Conservation (phyloP, 2,329 filamentous ascomycete genomes). For the Colletotrichum abscissum region DNA sequence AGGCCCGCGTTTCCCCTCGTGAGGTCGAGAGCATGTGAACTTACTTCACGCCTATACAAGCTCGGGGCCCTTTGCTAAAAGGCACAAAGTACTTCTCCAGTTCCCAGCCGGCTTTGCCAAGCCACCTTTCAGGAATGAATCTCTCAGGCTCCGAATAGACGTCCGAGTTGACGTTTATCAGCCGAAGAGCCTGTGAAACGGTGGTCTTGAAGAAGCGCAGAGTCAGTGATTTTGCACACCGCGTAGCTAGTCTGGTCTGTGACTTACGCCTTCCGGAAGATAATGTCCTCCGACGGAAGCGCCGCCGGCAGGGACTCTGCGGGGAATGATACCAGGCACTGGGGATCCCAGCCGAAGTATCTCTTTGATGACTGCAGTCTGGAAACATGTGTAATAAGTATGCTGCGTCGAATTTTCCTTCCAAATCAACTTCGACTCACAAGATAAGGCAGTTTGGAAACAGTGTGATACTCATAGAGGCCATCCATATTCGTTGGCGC, state of each 20-base stretch:
- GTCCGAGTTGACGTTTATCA: not conserved
- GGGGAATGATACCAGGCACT: not conserved
- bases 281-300: conserved; percentile 3
- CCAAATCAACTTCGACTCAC: not conserved
- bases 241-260: not conserved
- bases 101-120: not conserved
- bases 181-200: not conserved
- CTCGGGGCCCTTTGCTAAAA: not conserved
- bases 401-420: not conserved
- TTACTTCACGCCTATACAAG: not conserved
- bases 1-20: not conserved
- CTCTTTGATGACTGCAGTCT: not conserved
- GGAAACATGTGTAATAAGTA: not conserved
- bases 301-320: conserved; percentile 10
- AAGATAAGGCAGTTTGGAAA: not conserved
- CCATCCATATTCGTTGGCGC: not conserved
- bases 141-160: not conserved
- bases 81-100: not conserved
- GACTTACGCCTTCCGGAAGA: conserved; percentile 11
- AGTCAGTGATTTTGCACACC: not conserved
- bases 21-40: not conserved
- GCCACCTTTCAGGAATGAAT: not conserved
- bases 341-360: not conserved
- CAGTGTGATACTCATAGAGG: not conserved
- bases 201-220: not conserved